These are phyloP conservation scores for Sporobolomyces pararoseus DNA, from an alignment of 768 basidiomycete species.

Conservation along the genomic window DNA sequence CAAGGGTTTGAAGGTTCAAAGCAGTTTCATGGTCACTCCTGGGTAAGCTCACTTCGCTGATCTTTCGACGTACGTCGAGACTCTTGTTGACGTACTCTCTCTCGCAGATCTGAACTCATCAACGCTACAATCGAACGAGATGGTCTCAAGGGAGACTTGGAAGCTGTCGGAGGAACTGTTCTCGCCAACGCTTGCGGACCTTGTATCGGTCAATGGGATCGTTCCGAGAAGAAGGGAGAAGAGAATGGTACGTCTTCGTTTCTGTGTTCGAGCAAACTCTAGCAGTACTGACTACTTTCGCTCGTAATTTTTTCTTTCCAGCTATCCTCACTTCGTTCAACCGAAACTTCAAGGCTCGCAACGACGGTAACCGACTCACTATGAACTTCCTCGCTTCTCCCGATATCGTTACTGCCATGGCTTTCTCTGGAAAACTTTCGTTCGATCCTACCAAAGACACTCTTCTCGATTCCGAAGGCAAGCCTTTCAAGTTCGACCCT, in stretches of 20 bases:
- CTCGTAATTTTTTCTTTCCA: slow-evolving; percentile 46
- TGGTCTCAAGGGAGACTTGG: slow-evolving; percentile 82
- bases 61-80: not conserved
- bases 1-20: slow-evolving; percentile 83
- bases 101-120: slow-evolving; percentile 77
- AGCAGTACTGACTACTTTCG: not conserved
- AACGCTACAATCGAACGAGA: slow-evolving; percentile 97
- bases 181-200: slow-evolving; percentile 98
- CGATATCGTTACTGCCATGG: slow-evolving; percentile 83
- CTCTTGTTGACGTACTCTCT: no score
- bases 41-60: slow-evolving; percentile 54
- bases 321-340: slow-evolving; percentile 98
- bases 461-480: slow-evolving; percentile 64
- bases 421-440: slow-evolving; percentile 85
- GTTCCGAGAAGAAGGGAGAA: slow-evolving; percentile 75
- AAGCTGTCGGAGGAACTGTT: slow-evolving; percentile 82
- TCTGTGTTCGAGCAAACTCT: slow-evolving; percentile 16
- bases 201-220: slow-evolving; percentile 99
- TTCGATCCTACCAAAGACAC: slow-evolving; percentile 90
- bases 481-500: slow-evolving; percentile 74
- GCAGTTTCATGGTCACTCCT: slow-evolving; percentile 95
- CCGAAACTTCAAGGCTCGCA: slow-evolving; percentile 88
- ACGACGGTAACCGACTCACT: slow-evolving; percentile 88
- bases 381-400: slow-evolving; percentile 93
- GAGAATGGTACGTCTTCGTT: slow-evolving; percentile 67